Evolutionary conservation across 192 early-diverging fungal species (phyloP).

Genomic region (Coemansia sp.): DNA sequence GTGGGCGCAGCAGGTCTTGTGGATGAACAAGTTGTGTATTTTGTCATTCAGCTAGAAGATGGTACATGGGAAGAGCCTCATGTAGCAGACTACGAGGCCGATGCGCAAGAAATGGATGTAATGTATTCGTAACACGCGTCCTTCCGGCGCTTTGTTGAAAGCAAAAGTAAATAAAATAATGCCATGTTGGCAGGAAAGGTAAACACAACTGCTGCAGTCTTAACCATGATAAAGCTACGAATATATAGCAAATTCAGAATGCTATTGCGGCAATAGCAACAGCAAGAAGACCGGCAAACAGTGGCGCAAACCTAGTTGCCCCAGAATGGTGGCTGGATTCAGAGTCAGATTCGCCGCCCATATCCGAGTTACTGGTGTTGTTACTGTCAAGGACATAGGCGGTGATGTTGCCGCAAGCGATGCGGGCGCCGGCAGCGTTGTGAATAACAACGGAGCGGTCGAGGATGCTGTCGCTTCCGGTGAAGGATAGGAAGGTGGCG

Average conservation of each 20-base stretch:
- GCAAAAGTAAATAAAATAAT: background rate
- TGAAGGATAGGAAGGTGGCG: constrained; percentile 51
- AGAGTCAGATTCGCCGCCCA: background rate
- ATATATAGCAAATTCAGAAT: background rate
- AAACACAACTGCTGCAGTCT: background rate
- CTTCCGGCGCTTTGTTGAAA: background rate
- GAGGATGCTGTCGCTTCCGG: constrained; percentile 49
- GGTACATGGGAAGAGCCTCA: constrained; percentile 49
- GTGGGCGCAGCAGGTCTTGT: constrained; percentile 16
- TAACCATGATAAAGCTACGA: background rate
- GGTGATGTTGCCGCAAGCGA: constrained; percentile 62
- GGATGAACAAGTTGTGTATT: constrained; percentile 35
- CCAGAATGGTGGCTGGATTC: background rate
- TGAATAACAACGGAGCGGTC: constrained; percentile 65
- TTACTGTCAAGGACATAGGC: constrained; percentile 28
- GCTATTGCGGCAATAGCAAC: background rate
- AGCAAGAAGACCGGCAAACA: constrained; percentile 7
- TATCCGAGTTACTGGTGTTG: constrained; percentile 6
- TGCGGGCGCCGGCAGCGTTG: constrained; percentile 51
- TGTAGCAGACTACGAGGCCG: constrained; percentile 31
- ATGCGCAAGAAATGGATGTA: constrained; percentile 37
- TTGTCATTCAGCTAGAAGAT: constrained; percentile 24
- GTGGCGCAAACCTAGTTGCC: constrained; percentile 3
- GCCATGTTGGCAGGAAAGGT: no score
- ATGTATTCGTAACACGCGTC: constrained; percentile 1